These are phyloP conservation scores for Pogostemon cablin DNA, from an alignment of 257 asterid species.

Conservation along the genomic window DNA sequence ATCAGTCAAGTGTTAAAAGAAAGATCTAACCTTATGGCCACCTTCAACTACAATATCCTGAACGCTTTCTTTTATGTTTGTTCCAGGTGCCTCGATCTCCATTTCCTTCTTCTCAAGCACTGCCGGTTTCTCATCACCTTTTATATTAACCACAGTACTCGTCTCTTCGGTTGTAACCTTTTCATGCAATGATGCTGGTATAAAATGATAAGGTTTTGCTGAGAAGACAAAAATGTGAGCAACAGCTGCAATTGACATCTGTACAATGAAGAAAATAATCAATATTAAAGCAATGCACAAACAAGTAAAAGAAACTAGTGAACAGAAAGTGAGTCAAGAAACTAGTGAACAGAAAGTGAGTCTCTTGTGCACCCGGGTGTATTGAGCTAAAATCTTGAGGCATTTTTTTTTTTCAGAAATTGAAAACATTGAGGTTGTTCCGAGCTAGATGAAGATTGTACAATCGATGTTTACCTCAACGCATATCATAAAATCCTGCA, in stretches of 20 bases:
- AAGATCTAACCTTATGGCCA: constrained; percentile 73
- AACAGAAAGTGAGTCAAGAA: not conserved
- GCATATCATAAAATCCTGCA: constrained; percentile 89
- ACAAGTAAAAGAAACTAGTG: not conserved
- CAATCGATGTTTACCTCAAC: constrained; percentile 54
- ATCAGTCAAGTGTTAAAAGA: not conserved
- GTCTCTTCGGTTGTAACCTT: constrained; percentile 54
- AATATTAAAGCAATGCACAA: not conserved
- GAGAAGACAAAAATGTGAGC: constrained; percentile 94
- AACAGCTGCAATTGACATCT: constrained; percentile 96
- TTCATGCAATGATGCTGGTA: constrained; percentile 49
- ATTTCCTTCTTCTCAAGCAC: constrained; percentile 64
- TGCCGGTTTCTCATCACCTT: constrained; percentile 52
- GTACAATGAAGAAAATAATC: constrained; percentile 14
- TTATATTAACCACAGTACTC: constrained; percentile 48
- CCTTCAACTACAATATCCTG: constrained; percentile 95
- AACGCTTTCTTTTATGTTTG: constrained; percentile 87
- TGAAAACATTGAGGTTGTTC: not conserved
- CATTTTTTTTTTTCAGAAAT: no score
- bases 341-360: not conserved
- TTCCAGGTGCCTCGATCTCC: constrained; percentile 75
- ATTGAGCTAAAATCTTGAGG: no score
- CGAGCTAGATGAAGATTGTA: not conserved
- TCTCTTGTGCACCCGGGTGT: no score
- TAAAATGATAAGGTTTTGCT: constrained; percentile 65